Conservation (phyloP, 257 asterid species). For the Solanum appendiculatum region DNA sequence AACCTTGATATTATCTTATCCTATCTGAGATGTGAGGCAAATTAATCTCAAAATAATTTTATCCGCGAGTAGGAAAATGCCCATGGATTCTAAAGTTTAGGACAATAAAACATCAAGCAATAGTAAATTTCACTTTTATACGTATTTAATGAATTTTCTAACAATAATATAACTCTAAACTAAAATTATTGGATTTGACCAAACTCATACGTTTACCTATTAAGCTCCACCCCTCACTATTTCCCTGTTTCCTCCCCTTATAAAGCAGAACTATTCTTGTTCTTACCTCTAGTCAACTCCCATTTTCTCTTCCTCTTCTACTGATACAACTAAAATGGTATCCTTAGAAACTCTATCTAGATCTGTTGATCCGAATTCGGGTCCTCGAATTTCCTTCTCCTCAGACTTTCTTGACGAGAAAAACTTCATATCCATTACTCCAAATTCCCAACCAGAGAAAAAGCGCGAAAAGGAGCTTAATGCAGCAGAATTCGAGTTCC, state of each 20-base stretch:
- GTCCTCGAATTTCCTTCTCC: constrained; percentile 73
- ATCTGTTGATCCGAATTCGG: constrained; percentile 14
- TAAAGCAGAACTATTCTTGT: constrained; percentile 16
- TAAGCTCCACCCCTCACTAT: not conserved
- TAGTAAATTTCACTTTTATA: not conserved
- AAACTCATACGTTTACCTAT: not conserved
- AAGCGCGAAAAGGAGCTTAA: constrained; percentile 6
- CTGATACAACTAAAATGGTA: constrained; percentile 21
- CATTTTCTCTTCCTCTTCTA: not conserved
- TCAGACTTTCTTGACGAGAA: constrained; percentile 66
- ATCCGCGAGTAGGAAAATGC: not conserved
- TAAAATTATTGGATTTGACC: not conserved
- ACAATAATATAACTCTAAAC: not conserved
- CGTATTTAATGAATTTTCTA: not conserved
- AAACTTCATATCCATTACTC: constrained; percentile 65
- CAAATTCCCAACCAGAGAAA: constrained; percentile 22
- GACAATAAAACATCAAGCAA: not conserved
- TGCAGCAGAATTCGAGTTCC: constrained; percentile 61
- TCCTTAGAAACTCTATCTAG: constrained; percentile 21
- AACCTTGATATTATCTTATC: no score
- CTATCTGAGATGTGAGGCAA: not conserved
- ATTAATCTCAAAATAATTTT: not conserved
- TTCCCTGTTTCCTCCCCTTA: constrained; percentile 1
- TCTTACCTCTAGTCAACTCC: not conserved
- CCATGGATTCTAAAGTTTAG: not conserved